Evolutionary conservation across 208 protist genomes (phyloP).

Genomic region (Sergeia podlipaevii): DNA sequence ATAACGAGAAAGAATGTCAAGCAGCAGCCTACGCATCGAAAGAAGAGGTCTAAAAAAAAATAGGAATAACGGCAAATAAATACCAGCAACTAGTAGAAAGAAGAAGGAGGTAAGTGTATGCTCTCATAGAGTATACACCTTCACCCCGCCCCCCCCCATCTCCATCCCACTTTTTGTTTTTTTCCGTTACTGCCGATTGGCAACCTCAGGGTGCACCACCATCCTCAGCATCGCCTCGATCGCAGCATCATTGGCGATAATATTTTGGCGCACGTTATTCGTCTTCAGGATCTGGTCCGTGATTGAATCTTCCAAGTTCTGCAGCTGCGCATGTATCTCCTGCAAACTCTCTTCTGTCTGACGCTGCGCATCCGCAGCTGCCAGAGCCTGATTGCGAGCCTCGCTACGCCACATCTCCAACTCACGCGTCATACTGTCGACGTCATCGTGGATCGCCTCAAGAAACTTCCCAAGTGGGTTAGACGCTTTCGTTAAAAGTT

Average conservation of each 20-base stretch:
- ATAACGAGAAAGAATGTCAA: no score
- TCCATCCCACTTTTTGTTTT: not conserved
- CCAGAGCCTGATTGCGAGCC: conserved; percentile 73
- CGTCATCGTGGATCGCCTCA: conserved; percentile 84
- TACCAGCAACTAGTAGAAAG: no score
- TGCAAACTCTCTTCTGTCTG: conserved; percentile 84
- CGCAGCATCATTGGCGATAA: conserved; percentile 76
- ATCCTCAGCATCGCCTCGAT: conserved; percentile 81
- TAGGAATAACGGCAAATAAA: no score
- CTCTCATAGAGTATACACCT: no score
- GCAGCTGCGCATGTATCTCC: conserved; percentile 73
- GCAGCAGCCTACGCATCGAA: no score
- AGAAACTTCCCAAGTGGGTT: conserved; percentile 87
- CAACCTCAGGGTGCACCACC: conserved; percentile 73
- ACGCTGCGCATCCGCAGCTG: conserved; percentile 68
- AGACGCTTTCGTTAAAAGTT: conserved; percentile 87
- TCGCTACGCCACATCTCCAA: conserved; percentile 89
- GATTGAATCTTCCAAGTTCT: conserved; percentile 84
- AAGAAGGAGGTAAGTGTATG: no score
- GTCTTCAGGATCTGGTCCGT: conserved; percentile 86
- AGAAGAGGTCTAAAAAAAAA: no score
- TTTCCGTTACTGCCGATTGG: conserved; percentile 7
- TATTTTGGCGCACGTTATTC: conserved; percentile 69
- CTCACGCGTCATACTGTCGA: conserved; percentile 87
- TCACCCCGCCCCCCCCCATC: not conserved